Percentiles rank a stretch among this genome's conserved stretches.
Conservation (phyloP, 768 basidiomycete genomes). For the Tricholomella constricta region DNA sequence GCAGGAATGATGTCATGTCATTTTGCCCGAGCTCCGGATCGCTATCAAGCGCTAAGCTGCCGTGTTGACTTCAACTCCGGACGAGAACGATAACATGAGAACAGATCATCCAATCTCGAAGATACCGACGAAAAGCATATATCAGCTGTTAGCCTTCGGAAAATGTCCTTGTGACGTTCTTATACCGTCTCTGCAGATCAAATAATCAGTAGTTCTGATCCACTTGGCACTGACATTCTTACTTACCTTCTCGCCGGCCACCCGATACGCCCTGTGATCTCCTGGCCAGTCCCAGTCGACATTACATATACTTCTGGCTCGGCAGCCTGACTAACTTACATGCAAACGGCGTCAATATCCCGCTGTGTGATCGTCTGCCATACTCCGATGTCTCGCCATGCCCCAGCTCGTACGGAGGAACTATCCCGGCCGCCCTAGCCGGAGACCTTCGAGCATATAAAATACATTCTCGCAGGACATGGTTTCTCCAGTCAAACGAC, state of each 20-base stretch:
- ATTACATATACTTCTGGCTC: neutral
- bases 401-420: neutral
- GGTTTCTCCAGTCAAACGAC: neutral
- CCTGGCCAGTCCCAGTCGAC: neutral
- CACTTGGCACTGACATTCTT: neutral
- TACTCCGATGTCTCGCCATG: neutral
- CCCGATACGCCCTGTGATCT: constrained; percentile 2
- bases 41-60: no score
- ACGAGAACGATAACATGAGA: no score
- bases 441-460: neutral
- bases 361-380: constrained; percentile 1
- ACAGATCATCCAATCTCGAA: no score
- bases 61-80: no score
- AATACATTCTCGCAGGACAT: neutral
- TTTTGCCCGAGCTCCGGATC: neutral
- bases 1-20: no score
- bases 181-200: neutral
- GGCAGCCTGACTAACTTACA: neutral
- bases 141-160: no score
- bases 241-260: constrained; percentile 3
- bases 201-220: neutral
- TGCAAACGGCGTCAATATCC: constrained; percentile 5
- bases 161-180: no score
- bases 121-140: no score
- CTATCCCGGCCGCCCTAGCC: neutral